Conservation (phyloP, 495 filamentous ascomycete genomes). For the Chaetomium fimeti region DNA sequence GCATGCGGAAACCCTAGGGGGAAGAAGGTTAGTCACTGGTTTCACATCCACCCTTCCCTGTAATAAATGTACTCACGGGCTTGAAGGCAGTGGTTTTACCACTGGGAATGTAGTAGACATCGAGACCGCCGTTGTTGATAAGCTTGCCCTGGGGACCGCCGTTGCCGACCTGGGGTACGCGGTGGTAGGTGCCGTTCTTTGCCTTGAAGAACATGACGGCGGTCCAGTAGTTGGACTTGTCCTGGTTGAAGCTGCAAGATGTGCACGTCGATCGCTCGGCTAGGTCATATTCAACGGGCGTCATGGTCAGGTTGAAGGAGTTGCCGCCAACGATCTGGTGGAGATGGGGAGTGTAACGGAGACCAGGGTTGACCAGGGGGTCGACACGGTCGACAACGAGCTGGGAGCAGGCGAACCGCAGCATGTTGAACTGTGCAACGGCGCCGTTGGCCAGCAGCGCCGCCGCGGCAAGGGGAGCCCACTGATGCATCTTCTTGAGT, state of each 20-base stretch:
- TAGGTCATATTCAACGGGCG: slow-evolving; percentile 50
- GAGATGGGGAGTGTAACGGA: slow-evolving; percentile 51
- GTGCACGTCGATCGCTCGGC: slow-evolving; percentile 63
- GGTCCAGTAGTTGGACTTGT: slow-evolving; percentile 80
- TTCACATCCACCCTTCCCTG: neutral
- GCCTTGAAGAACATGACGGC: slow-evolving; percentile 61
- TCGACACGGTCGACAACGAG: slow-evolving; percentile 56
- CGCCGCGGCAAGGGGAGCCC: slow-evolving; percentile 47
- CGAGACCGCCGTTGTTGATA: slow-evolving; percentile 64
- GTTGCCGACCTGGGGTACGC: slow-evolving; percentile 63
- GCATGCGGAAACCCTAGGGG: slow-evolving; percentile 56
- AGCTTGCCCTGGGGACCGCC: slow-evolving; percentile 58
- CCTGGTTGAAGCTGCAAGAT: slow-evolving; percentile 64
- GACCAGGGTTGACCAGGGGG: slow-evolving; percentile 52
- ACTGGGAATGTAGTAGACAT: slow-evolving; percentile 46
- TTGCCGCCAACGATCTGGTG: slow-evolving; percentile 58
- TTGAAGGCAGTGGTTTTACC: slow-evolving; percentile 53
- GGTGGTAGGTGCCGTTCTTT: slow-evolving; percentile 69
- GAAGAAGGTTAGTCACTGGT: slow-evolving; percentile 37
- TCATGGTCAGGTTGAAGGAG: slow-evolving; percentile 70
- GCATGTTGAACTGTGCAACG: slow-evolving; percentile 49
- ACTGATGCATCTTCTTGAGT: slow-evolving; percentile 48
- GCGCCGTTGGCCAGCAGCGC: slow-evolving; percentile 50
- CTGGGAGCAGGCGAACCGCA: slow-evolving; percentile 58
- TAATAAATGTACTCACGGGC: slow-evolving; percentile 45